These are phyloP conservation scores for Candida sp. DNA, from an alignment of 1,139 yeast genomes.

Conservation along the genomic window DNA sequence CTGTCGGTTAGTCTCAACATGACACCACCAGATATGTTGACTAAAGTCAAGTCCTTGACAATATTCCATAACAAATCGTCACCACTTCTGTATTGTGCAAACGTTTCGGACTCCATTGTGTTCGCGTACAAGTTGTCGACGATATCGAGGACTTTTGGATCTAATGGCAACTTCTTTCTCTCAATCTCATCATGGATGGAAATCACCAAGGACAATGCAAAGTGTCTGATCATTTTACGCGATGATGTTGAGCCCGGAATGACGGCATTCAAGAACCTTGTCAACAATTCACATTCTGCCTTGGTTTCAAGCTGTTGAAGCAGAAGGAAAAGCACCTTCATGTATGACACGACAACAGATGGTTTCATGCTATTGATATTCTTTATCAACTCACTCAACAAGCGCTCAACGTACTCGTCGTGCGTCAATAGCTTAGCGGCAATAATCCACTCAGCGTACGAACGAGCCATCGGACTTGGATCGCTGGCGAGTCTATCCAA, in stretches of 20 bases:
- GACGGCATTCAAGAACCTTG: conserved; percentile 29
- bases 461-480: conserved; percentile 77
- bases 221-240: conserved; percentile 82
- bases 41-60: conserved; percentile 59
- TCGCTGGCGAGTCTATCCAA: conserved; percentile 45
- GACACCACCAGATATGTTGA: conserved; percentile 79
- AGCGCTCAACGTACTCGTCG: conserved; percentile 16
- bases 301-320: conserved; percentile 43
- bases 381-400: conserved; percentile 22
- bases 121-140: conserved; percentile 41
- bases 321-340: conserved; percentile 62
- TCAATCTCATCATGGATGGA: conserved; percentile 49
- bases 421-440: conserved; percentile 38
- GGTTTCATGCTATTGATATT: conserved; percentile 42
- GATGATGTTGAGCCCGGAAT: conserved; percentile 83
- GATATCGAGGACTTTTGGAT: conserved; percentile 29
- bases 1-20: conserved; percentile 62
- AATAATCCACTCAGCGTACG: conserved; percentile 80
- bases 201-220: conserved; percentile 75
- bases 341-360: conserved; percentile 58
- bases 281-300: conserved; percentile 21
- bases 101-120: conserved; percentile 55
- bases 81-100: conserved; percentile 72
- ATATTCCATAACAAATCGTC: conserved; percentile 84
- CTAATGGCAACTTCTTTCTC: conserved; percentile 31